A percentile compares a stretch with the other conserved stretches of the same genome.
Conservation (phyloP, 192 early-diverging fungal genomes). For the Coemansia sp. region DNA sequence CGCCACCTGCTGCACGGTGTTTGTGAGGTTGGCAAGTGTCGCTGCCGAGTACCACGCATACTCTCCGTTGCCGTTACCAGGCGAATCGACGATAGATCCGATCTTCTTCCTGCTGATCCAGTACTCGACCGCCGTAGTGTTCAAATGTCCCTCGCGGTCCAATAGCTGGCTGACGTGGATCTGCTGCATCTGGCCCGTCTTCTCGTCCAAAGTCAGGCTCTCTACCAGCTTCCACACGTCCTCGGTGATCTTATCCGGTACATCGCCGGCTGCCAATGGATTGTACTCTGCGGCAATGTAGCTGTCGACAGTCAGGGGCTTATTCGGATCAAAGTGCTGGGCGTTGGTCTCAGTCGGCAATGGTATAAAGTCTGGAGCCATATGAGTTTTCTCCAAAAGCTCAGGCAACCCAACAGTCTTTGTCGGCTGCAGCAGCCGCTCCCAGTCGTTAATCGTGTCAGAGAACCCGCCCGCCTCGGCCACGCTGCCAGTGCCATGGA, state of each 20-base stretch:
- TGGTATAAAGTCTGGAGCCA: not conserved
- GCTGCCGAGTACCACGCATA: constrained; percentile 54
- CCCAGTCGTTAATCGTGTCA: constrained; percentile 14
- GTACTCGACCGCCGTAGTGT: constrained; percentile 55
- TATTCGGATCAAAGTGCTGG: constrained; percentile 25
- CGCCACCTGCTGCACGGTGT: constrained; percentile 58
- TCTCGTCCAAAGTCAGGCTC: constrained; percentile 57
- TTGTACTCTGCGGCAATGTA: constrained; percentile 19
- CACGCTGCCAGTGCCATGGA: not conserved
- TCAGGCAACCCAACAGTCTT: constrained; percentile 34
- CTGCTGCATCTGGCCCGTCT: constrained; percentile 71
- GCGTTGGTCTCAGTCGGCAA: not conserved
- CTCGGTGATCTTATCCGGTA: constrained; percentile 32
- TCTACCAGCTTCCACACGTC: constrained; percentile 58
- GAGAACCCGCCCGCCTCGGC: not conserved
- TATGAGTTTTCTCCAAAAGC: constrained; percentile 15
- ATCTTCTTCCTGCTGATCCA: constrained; percentile 58
- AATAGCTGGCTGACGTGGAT: constrained; percentile 60
- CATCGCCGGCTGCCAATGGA: constrained; percentile 11
- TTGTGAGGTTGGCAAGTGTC: constrained; percentile 55
- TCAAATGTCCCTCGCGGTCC: constrained; percentile 48
- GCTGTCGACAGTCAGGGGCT: constrained; percentile 12
- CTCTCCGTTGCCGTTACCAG: constrained; percentile 51
- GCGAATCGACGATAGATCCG: constrained; percentile 61
- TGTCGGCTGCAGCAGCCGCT: constrained; percentile 27